Base-by-base conservation (phyloP, 495 filamentous ascomycete species). In the Aspergillus saccharolyticus region DNA sequence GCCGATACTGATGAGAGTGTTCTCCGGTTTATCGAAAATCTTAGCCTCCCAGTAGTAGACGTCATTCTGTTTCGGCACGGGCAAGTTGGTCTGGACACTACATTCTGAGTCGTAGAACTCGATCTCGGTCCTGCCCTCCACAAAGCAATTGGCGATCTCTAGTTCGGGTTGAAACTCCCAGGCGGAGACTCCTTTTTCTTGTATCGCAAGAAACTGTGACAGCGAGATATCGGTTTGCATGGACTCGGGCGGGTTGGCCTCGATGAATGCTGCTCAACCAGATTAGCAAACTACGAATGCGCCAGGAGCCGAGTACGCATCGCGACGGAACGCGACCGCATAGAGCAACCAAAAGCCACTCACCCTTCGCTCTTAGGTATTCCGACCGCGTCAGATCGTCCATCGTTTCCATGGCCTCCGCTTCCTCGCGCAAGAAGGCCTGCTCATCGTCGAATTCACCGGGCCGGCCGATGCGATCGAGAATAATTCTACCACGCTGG, bases 21-120 rank as follows among this genome's bases (percentile, higher is more conserved):
- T 80, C 39, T 97, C 94, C 3, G 94, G 93, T 72, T 97, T 97
- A 53, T 97, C 95, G 72, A 94, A 97, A 43, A 98, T 86, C 74
- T 98, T 98, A 15, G 94, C 90, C 67, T 98, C 94, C 94, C 94
- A 98, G 70, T 98, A 98, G 66, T 97, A 97, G 15, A 97, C 92
- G 68, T 98, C 94, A 64, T 98, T 97, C 67, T 98, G 94, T 70
- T 98, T 98, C 20, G 94, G 94, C 39, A 98, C 87, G 0, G 94
- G 94, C 42, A 98, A 74, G 62, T 98, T 98, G 70, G 88, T 96
- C 78, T 97, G 89, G 49, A 97, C 95, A 67, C 90, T 96, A 73
- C 94, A 97, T 69, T 94, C 95, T 12, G 89, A 90, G 70, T 98
- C 94, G 63, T 94, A 97, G 76, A 98, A 98, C 68, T 98, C 94